Evolutionary conservation across 192 early-diverging fungal species (phyloP).

Genomic region (Coemansia javaensis): DNA sequence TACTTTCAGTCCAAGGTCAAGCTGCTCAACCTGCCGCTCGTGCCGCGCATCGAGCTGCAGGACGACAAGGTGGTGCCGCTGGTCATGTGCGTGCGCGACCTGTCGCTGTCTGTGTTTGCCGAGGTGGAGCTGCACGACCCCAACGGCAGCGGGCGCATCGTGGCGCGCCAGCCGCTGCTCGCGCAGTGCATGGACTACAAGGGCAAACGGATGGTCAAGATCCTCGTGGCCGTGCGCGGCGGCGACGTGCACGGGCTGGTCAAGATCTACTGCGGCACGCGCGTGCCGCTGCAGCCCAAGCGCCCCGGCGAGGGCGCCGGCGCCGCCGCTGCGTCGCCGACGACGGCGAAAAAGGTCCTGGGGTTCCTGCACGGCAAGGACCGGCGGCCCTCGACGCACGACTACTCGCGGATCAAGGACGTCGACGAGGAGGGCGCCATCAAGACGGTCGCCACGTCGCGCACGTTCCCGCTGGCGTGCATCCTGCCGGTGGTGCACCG

Average conservation of each 20-base stretch:
- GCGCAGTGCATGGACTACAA: slow-evolving; percentile 53
- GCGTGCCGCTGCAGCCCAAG: slow-evolving; percentile 30
- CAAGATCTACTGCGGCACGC: slow-evolving; percentile 49
- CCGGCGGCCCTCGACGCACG: slow-evolving; percentile 26
- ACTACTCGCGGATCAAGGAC: slow-evolving; percentile 45
- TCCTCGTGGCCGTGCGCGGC: slow-evolving; percentile 39
- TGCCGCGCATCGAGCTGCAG: slow-evolving; percentile 34
- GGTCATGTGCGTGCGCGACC: slow-evolving; percentile 43
- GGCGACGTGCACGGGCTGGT: slow-evolving; percentile 38
- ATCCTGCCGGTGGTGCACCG: slow-evolving; percentile 32
- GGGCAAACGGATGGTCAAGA: slow-evolving; percentile 51
- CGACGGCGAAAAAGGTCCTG: slow-evolving; percentile 35
- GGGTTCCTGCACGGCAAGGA: slow-evolving; percentile 41
- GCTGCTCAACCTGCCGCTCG: slow-evolving; percentile 45
- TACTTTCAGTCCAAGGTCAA: slow-evolving; percentile 43
- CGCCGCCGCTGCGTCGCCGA: neutral
- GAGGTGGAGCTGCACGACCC: slow-evolving; percentile 51
- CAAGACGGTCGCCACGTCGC: slow-evolving; percentile 30
- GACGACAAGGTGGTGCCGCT: slow-evolving; percentile 46
- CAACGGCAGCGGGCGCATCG: slow-evolving; percentile 45
- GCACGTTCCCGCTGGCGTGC: slow-evolving; percentile 47
- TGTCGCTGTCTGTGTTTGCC: slow-evolving; percentile 45
- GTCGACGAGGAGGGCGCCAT: slow-evolving; percentile 45
- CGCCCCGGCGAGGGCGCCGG: slow-evolving; percentile 5
- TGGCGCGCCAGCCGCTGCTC: slow-evolving; percentile 44